Base-by-base conservation (phyloP, 805 yeast species). In the Teunomyces stri region DNA sequence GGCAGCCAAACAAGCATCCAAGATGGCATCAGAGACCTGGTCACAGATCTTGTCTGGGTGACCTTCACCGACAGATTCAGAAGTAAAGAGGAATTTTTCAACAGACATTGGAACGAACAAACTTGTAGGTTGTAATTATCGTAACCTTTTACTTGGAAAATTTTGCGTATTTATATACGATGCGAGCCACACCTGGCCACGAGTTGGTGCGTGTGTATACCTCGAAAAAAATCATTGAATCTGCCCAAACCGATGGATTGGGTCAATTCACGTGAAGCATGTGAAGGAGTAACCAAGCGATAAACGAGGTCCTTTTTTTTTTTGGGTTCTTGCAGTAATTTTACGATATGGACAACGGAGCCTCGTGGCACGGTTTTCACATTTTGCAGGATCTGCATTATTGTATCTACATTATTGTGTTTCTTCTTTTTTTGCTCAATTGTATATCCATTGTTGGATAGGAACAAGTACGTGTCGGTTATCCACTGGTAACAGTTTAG, bases 21-120 rank as follows among this genome's bases (percentile, higher is more conserved):
- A 81, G 65, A 94, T 89, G 64, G 99, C 99, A 69, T 94, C 99
- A 48, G 96, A 87, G 59, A 94, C 97, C 81, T 94, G 99, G 76
- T 94, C 99, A 79, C 99, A 95, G 75, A 87, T 87, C 82, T 87
- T 87, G 71, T 87, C 95, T 68, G 95, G 95, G 81, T 87, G 95
- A 67, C 95, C 95, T 75, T 87, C 95, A 79, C 95, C 95, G 59
- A 87, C 95, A 59, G 94, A 87, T 74, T 87, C 95, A 58, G 94
- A 87, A 61, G 92, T 86, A 68, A 82, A 83, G 58, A 82, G 77
- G 67, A 82, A 83, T 43, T 62, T 70, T 59, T 70, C 76, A 33
- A 46, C 40, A 27, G 51, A 48, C 51, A 48, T 48, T 22, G 42
- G 36, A 35, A 28, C 36, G 39, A 29, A 38, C 28, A 13, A 21